Evolutionary conservation across 495 filamentous ascomycete species (phyloP).

Genomic region (Penicillium pancosmium): DNA sequence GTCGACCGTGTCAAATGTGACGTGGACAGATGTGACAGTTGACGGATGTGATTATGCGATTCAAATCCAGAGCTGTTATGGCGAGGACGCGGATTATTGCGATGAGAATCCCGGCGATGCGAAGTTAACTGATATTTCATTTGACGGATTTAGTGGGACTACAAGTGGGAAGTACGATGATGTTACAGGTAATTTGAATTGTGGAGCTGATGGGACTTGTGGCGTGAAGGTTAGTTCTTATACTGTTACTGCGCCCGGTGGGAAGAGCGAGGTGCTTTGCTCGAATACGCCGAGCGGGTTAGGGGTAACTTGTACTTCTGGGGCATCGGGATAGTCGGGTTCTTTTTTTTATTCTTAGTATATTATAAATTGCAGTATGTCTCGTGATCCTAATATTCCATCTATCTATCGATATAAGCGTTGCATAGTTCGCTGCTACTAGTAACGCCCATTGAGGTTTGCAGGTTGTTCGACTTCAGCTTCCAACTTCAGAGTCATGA

Average conservation of each 20-base stretch:
- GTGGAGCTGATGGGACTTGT: constrained; percentile 42
- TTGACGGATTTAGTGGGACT: constrained; percentile 41
- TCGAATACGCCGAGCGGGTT: constrained; percentile 40
- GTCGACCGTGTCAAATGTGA: constrained; percentile 46
- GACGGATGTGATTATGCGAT: constrained; percentile 47
- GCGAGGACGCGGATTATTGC: constrained; percentile 44
- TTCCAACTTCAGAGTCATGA: not conserved
- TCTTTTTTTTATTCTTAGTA: too few relatives aligned
- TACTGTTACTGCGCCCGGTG: constrained; percentile 37
- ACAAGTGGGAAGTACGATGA: constrained; percentile 44
- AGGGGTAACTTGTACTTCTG: constrained; percentile 42
- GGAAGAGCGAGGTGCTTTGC: constrained; percentile 38
- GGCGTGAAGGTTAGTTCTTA: constrained; percentile 36
- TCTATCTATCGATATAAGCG: too few relatives aligned
- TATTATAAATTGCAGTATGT: too few relatives aligned
- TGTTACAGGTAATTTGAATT: constrained; percentile 42
- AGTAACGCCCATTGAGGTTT: not conserved
- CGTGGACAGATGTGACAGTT: constrained; percentile 40
- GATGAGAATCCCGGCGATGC: constrained; percentile 37
- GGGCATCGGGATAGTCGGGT: constrained; percentile 34
- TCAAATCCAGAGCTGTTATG: constrained; percentile 53
- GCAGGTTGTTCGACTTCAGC: not conserved
- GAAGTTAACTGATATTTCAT: constrained; percentile 35
- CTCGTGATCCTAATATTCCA: too few relatives aligned
- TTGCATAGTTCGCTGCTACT: not conserved